Conservation (phyloP, 148 eudicot species). For the Rhododendron vialii region DNA sequence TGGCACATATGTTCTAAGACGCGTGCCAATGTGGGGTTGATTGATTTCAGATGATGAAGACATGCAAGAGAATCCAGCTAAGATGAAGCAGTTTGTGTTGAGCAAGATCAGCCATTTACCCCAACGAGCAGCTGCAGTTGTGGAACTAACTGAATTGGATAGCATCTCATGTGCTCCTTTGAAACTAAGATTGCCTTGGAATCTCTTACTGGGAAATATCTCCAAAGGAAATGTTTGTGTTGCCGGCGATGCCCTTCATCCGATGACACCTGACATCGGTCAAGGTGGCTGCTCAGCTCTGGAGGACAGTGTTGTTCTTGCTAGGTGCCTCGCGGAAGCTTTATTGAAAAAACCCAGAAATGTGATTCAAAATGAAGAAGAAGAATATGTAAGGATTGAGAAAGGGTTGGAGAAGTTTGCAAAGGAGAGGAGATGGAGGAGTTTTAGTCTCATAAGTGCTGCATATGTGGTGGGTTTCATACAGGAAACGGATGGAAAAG, state of each 20-base stretch:
- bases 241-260: slow-evolving; percentile 55
- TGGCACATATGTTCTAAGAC: background rate
- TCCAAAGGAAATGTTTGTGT: slow-evolving; percentile 32
- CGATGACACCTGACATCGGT: slow-evolving; percentile 59
- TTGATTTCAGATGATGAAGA: slow-evolving; percentile 28
- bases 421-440: slow-evolving; percentile 41
- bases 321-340: slow-evolving; percentile 40
- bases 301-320: slow-evolving; percentile 45
- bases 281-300: slow-evolving; percentile 57
- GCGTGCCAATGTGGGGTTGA: background rate
- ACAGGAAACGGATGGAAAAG: slow-evolving; percentile 30
- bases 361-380: background rate
- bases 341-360: slow-evolving; percentile 12
- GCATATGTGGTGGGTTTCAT: slow-evolving; percentile 32
- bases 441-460: slow-evolving; percentile 28
- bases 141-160: slow-evolving; percentile 22
- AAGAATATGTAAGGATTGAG: slow-evolving; percentile 21
- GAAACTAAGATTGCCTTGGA: slow-evolving; percentile 42
- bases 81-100: slow-evolving; percentile 41
- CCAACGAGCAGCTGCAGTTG: slow-evolving; percentile 3
- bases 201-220: slow-evolving; percentile 31
- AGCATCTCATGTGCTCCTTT: slow-evolving; percentile 18
- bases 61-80: slow-evolving; percentile 19
- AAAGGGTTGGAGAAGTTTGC: slow-evolving; percentile 41
- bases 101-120: slow-evolving; percentile 24